Conservation (phyloP, 208 protist genomes). For the Lotmaria passim region DNA sequence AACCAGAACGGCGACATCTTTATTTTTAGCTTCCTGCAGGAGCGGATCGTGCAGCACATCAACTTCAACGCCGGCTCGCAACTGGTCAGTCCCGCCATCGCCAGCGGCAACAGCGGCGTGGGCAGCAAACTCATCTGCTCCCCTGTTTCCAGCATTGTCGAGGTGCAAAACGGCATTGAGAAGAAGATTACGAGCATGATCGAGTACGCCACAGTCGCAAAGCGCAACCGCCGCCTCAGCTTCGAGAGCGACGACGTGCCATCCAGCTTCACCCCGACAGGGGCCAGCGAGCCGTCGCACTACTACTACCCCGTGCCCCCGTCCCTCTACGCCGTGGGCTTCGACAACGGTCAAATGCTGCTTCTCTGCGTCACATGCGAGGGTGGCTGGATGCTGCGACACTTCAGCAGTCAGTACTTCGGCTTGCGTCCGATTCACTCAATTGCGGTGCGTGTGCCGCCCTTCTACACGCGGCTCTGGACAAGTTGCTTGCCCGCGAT, state of each 20-base stretch:
- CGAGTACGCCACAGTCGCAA: slow-evolving; percentile 50
- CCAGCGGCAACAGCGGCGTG: slow-evolving; percentile 19
- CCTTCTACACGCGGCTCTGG: slow-evolving; percentile 78
- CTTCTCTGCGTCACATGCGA: slow-evolving; percentile 63
- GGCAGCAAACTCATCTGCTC: slow-evolving; percentile 60
- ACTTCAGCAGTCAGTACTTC: slow-evolving; percentile 50
- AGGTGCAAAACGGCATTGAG: slow-evolving; percentile 79
- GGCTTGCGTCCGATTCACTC: slow-evolving; percentile 50
- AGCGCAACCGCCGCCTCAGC: slow-evolving; percentile 29
- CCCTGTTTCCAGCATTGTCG: slow-evolving; percentile 74
- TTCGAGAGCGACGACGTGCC: slow-evolving; percentile 25
- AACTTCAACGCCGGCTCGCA: slow-evolving; percentile 57
- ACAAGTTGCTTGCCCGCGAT: slow-evolving; percentile 31
- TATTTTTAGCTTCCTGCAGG: slow-evolving; percentile 73
- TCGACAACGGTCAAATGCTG: slow-evolving; percentile 80
- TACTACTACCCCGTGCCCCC: slow-evolving; percentile 49
- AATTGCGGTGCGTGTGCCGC: slow-evolving; percentile 62
- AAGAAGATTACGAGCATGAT: slow-evolving; percentile 52
- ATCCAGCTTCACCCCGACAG: neutral
- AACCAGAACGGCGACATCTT: slow-evolving; percentile 87
- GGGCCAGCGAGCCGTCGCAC: slow-evolving; percentile 17
- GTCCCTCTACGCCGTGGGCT: slow-evolving; percentile 81
- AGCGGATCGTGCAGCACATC: slow-evolving; percentile 70
- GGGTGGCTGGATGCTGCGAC: slow-evolving; percentile 64
- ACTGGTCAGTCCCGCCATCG: slow-evolving; percentile 26